Evolutionary conservation across 163 green algal genomes (phyloP).

Genomic region (Prototheca wickerhamii): DNA sequence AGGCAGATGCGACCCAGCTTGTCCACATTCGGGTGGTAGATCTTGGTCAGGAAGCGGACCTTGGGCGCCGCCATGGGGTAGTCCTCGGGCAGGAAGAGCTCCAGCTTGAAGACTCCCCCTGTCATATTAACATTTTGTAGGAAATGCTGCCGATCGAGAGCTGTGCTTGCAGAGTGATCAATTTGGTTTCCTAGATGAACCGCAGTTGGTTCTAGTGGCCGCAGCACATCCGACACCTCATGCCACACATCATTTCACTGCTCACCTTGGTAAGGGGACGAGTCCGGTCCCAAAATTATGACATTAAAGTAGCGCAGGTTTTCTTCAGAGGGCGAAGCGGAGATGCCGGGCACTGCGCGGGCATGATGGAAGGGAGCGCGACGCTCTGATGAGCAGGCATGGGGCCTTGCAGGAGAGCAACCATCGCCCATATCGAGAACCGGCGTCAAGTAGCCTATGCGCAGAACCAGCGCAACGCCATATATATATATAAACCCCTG

Average conservation of each 20-base stretch:
- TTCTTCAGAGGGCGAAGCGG: slow-evolving; percentile 85
- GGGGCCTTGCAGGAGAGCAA: slow-evolving; percentile 3
- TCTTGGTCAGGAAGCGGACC: slow-evolving; percentile 95
- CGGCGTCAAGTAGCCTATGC: too few species aligned
- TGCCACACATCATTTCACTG: neutral
- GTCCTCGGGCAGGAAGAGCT: slow-evolving; percentile 97
- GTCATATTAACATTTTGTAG: neutral
- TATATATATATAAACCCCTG: too few species aligned
- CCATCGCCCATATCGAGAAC: too few species aligned
- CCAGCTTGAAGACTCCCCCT: slow-evolving; percentile 93
- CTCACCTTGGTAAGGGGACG: slow-evolving; percentile 90
- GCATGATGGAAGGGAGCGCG: neutral
- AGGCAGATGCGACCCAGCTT: slow-evolving; percentile 97
- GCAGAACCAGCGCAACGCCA: too few species aligned
- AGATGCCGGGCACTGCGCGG: slow-evolving; percentile 84
- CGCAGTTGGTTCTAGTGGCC: neutral
- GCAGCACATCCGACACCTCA: neutral
- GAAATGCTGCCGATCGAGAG: neutral
- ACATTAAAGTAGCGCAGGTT: slow-evolving; percentile 98
- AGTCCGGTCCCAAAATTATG: slow-evolving; percentile 84
- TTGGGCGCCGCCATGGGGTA: slow-evolving; percentile 99
- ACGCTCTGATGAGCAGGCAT: too few species aligned
- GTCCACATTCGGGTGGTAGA: slow-evolving; percentile 99
- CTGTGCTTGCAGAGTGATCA: too few species aligned
- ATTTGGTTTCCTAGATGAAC: neutral